Base-by-base conservation (phyloP, 768 basidiomycete species). In the Tulasnella sp. region DNA sequence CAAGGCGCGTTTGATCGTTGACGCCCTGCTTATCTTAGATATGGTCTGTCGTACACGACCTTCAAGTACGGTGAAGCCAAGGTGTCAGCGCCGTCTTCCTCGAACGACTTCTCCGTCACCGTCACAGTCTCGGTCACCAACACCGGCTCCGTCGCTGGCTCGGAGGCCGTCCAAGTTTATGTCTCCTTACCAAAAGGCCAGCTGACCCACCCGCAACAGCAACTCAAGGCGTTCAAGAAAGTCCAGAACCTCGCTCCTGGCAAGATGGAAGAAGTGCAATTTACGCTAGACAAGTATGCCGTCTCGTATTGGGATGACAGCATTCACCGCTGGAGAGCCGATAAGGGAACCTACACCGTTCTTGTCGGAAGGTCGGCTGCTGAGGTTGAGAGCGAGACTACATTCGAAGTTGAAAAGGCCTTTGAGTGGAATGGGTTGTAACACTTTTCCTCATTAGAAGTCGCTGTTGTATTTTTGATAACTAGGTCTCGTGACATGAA, bases 31-130 rank as follows among this genome's bases (percentile, higher is more conserved):
- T 19, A 52, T n/a, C 27, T 72, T 78, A 93, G 92, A 3, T 89
- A 88, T 81, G 93, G 94, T 38, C 86, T 94, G 14, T 94, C 93
- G 0, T 95, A 94, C 84, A 94, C 93, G 4, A 88, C 86, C 1
- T 95, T 94, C 83, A 83, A 85, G 2, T 87, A 92, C 48, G 88
- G 88, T 0, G 85, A 90, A 1, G 83, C 91, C 40, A 85, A 86
- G 24, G 84, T 81, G 71, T 81, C 81, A 40, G 80, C 24, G 6
- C n/a, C n/a, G n/a, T 48, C 84, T 38, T 81, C 76, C 31, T 82
- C 79, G 21, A n/a, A 40, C 38, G 82, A 74, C 82, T 80, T 89
- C 80, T 81, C 77, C 8, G 81, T 89, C 71, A 83, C 84, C 21
- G 85, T 89, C n/a, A 82, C 83, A 21, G 84, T 91, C 76, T 87